Conservation (phyloP, 192 early-diverging fungal genomes). For the Linnemannia elongata region DNA sequence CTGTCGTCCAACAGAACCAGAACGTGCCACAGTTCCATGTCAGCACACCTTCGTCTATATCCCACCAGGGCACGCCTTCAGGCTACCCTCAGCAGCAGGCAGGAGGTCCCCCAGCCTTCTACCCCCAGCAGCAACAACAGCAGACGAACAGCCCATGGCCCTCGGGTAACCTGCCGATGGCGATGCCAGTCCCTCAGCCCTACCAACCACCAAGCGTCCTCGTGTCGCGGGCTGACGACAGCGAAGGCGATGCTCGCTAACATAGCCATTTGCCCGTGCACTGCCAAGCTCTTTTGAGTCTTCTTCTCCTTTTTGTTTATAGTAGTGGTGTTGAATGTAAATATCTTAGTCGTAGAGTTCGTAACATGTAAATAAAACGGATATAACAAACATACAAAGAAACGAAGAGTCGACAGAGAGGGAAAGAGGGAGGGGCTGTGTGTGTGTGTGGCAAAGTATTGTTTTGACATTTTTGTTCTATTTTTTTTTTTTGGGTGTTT, state of each 20-base stretch:
- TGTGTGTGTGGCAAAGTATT: not conserved
- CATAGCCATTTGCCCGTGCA: not conserved
- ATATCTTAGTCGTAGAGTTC: slow-evolving; percentile 2
- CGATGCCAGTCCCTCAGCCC: slow-evolving; percentile 14
- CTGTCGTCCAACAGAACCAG: not conserved
- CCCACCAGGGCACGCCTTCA: not conserved
- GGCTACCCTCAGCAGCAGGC: not conserved
- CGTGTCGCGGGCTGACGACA: not conserved
- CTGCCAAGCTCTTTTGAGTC: not conserved
- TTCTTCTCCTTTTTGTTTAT: not conserved
- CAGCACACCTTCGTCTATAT: not conserved
- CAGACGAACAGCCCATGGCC: slow-evolving; percentile 5
- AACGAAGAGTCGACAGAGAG: not conserved
- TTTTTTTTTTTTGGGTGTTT: no score
- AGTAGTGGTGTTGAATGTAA: not conserved
- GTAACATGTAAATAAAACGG: not conserved
- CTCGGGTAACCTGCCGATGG: slow-evolving; percentile 13
- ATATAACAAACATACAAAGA: not conserved
- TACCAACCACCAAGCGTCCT: not conserved
- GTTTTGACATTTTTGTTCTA: not conserved
- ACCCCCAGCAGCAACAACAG: slow-evolving; percentile 22
- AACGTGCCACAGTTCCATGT: not conserved
- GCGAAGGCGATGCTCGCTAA: not conserved
- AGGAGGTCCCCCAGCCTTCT: not conserved
- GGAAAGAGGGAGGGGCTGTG: not conserved